Base-by-base conservation (phyloP, 2,329 filamentous ascomycete species). In the Didymosphaeria variabile region DNA sequence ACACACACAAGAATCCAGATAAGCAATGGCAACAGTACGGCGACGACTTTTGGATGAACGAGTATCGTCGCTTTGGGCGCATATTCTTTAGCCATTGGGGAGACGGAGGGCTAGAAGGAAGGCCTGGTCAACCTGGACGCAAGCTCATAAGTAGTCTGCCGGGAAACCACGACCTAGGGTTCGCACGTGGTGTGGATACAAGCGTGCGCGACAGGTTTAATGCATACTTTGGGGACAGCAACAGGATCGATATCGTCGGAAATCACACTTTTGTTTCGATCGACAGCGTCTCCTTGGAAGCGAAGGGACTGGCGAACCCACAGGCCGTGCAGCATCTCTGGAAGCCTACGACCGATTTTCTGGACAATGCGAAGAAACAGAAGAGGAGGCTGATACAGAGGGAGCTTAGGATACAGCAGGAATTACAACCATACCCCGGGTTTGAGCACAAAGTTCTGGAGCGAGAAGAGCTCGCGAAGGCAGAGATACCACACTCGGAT, bases 201-300 rank as follows among this genome's bases (percentile, higher is more conserved):
- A 84, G 91, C 0, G 92, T 97, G 36, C 87, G 94, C 55, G 85
- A 95, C 70, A 85, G 95, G 17, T 99, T 98, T 77, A 87, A 90
- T 71, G 88, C 90, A 3, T 97, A 90, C 74, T 98, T 99, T 79
- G 95, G 95, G 5, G 90, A 95, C 58, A 87, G 90, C n/a, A 98
- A 97, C 77, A 86, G 92, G 9, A 89, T 99, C 21, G 93, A 98
- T 76, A 86, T 98, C 5, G 85, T 98, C 56, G 95, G 92, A 13
- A 99, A 99, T 73, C 95, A 99, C 76, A 96, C 93, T 0, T 93
- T 99, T 74, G 92, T 99, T 21, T 96, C 93, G 0, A 86, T 99
- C 8, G 95, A 99, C 75, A 88, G 90, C 0, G 90, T 97, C 5
- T 97, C 94, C 0, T 79, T 98, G 70, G 97, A 93, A 72, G 94